Percentiles rank a stretch among this genome's conserved stretches.
Evolutionary conservation across 2,329 filamentous ascomycete genomes (phyloP).

Genomic region (Biscogniauxia marginata): DNA sequence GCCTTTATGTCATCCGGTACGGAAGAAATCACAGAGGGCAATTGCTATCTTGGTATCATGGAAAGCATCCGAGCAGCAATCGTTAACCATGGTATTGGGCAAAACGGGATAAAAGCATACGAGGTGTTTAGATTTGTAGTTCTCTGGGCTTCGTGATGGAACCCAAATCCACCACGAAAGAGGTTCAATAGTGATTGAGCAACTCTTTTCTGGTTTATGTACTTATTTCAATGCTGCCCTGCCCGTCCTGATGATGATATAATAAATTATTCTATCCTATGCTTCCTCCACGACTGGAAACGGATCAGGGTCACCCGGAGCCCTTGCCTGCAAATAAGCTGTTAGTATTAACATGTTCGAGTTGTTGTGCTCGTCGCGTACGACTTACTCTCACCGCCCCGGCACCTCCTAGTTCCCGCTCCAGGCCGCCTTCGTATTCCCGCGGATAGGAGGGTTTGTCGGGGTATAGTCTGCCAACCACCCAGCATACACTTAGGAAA

Average conservation of each 20-base stretch:
- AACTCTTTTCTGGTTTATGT: too few species aligned
- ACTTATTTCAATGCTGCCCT: too few species aligned
- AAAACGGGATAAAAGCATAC: too few species aligned
- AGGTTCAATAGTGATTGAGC: too few species aligned
- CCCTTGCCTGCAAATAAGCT: conserved; percentile 47
- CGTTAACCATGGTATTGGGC: too few species aligned
- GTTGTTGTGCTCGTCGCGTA: not conserved
- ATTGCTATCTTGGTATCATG: too few species aligned
- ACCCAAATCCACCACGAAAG: too few species aligned
- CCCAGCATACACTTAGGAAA: conserved; percentile 64
- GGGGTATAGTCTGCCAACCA: conserved; percentile 68
- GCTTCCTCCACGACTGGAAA: conserved; percentile 34
- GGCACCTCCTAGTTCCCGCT: conserved; percentile 71
- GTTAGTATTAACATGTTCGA: not conserved
- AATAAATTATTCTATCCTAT: conserved; percentile 11
- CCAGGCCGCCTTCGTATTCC: conserved; percentile 70
- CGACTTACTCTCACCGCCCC: conserved; percentile 63
- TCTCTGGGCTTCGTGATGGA: too few species aligned
- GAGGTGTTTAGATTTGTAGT: too few species aligned
- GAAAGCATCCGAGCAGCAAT: too few species aligned
- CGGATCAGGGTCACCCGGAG: conserved; percentile 53
- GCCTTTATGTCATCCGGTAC: not conserved
- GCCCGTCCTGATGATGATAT: not conserved
- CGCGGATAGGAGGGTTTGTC: conserved; percentile 68
- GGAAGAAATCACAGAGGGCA: too few species aligned